A percentile compares a stretch with the other conserved stretches of the same genome.
These are phyloP conservation scores for Coemansia sp. DNA, from an alignment of 192 early-diverging fungal species.

Conservation along the genomic window DNA sequence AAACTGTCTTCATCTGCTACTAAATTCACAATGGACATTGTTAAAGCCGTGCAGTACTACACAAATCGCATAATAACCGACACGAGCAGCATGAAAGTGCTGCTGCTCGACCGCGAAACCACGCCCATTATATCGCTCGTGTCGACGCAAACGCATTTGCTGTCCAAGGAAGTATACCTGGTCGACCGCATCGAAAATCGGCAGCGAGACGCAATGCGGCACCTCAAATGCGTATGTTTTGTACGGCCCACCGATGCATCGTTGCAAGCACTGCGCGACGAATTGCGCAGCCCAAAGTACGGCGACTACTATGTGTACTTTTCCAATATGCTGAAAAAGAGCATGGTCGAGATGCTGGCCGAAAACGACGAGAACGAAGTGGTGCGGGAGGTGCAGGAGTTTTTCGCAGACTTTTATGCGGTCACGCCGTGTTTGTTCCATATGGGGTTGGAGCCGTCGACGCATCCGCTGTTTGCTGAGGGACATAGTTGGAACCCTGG, in stretches of 20 bases:
- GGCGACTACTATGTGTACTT: slow-evolving; percentile 98
- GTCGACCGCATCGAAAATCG: slow-evolving; percentile 90
- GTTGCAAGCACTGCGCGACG: slow-evolving; percentile 83
- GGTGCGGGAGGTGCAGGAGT: slow-evolving; percentile 96
- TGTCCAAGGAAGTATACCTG: slow-evolving; percentile 90
- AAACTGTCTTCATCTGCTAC: background rate
- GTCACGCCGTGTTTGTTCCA: slow-evolving; percentile 82
- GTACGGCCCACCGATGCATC: slow-evolving; percentile 81
- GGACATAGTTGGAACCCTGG: slow-evolving; percentile 75
- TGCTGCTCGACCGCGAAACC: slow-evolving; percentile 92
- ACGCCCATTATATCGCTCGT: slow-evolving; percentile 94
- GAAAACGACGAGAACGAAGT: slow-evolving; percentile 94
- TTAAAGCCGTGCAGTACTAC: slow-evolving; percentile 84
- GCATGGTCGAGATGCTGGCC: slow-evolving; percentile 86
- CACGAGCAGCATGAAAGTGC: slow-evolving; percentile 95
- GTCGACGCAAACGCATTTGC: slow-evolving; percentile 87
- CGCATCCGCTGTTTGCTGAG: slow-evolving; percentile 70
- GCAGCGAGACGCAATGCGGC: slow-evolving; percentile 86
- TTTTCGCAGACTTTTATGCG: slow-evolving; percentile 88
- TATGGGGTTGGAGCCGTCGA: slow-evolving; percentile 64
- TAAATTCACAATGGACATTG: slow-evolving; percentile 63
- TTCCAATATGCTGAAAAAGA: slow-evolving; percentile 90
- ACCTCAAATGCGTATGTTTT: slow-evolving; percentile 94
- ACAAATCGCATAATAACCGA: slow-evolving; percentile 89
- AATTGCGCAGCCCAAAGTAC: slow-evolving; percentile 88